A percentile compares a stretch with the other conserved stretches of the same genome.
Evolutionary conservation across 31 red algal genomes (phyloP).

Genomic region (Odonthalia washingtoniensis): DNA sequence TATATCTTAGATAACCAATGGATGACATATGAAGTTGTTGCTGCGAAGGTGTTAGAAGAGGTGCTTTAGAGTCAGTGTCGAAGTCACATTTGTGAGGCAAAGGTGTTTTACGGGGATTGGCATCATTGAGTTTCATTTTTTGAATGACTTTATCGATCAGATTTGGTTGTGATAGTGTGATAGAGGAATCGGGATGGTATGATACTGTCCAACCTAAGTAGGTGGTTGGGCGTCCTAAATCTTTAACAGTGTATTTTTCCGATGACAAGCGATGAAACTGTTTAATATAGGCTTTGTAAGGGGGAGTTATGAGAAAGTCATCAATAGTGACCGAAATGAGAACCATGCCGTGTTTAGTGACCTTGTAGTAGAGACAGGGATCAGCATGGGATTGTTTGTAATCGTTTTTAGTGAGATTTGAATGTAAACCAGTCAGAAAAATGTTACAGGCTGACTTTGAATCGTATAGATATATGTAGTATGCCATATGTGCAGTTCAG

Average conservation of each 20-base stretch:
- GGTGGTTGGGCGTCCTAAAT: not conserved
- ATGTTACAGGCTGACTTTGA: conserved; percentile 15
- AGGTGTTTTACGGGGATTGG: conserved; percentile 8
- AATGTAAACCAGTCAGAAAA: not conserved
- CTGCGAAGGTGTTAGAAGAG: not conserved
- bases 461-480: not conserved
- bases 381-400: not conserved
- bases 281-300: not conserved
- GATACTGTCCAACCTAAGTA: conserved; percentile 26
- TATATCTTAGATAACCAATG: not conserved
- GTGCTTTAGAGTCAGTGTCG: not conserved
- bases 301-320: conserved; percentile 8
- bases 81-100: not conserved
- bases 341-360: not conserved
- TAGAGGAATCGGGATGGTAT: not conserved
- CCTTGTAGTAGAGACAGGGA: not conserved
- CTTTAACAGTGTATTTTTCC: conserved; percentile 22
- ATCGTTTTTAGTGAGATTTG: not conserved
- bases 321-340: conserved; percentile 10
- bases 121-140: not conserved
- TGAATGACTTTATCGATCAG: conserved; percentile 5
- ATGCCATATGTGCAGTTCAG: not conserved
- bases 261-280: not conserved
- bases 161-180: conserved; percentile 13
- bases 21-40: not conserved